These are phyloP conservation scores for Penicillium simplicissimum DNA, from an alignment of 495 filamentous ascomycete species.

Conservation along the genomic window DNA sequence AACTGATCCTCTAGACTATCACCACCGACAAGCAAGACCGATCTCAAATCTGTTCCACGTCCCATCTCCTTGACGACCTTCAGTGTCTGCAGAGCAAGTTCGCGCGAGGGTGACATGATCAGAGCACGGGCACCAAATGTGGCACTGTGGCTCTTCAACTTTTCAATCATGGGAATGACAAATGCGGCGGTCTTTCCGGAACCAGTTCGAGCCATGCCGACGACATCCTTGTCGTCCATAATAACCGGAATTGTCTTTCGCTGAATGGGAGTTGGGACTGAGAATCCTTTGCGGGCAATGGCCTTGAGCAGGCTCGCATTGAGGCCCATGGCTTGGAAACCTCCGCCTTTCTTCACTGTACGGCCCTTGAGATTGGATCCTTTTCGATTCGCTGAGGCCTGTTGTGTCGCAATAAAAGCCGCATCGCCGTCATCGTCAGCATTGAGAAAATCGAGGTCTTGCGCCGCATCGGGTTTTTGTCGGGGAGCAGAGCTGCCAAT, in stretches of 20 bases:
- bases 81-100: constrained; percentile 90
- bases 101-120: constrained; percentile 86
- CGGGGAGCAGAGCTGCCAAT: constrained; percentile 25
- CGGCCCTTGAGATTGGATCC: constrained; percentile 76
- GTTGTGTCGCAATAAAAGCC: constrained; percentile 82
- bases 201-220: constrained; percentile 96
- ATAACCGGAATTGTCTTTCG: constrained; percentile 92
- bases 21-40: constrained; percentile 86
- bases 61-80: constrained; percentile 96
- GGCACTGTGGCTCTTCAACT: constrained; percentile 83
- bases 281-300: constrained; percentile 90
- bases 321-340: constrained; percentile 96
- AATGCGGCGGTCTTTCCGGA: constrained; percentile 98
- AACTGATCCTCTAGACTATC: constrained; percentile 98
- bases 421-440: constrained; percentile 70
- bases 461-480: constrained; percentile 36
- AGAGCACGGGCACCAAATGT: constrained; percentile 81
- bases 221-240: constrained; percentile 85
- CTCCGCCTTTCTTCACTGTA: constrained; percentile 88
- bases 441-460: constrained; percentile 48
- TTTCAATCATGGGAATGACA: constrained; percentile 96
- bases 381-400: constrained; percentile 85
- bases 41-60: constrained; percentile 84
- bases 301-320: constrained; percentile 80
- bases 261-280: constrained; percentile 95